Evolutionary conservation across 768 basidiomycete genomes (phyloP), one percentile per base, ranked within the genome.

Genomic region (Lentinula guzmanii): DNA sequence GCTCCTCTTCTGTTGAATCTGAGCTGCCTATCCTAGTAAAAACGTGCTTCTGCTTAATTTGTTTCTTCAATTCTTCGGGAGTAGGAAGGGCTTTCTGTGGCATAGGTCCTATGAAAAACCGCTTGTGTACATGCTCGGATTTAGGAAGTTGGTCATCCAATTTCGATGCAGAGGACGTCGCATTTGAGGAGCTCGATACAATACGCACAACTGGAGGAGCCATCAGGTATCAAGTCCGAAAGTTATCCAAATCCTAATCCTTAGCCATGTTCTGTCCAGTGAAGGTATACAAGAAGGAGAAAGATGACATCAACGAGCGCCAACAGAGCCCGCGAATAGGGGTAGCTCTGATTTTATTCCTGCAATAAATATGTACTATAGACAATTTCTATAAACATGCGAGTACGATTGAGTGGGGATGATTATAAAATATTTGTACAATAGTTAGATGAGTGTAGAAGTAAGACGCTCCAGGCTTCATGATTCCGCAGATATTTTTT

Each of bases 91-190:
- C 76, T 60, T 79, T 82, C 67, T 87, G 85, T 11, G 90, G 90
- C 77, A 92, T 79, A 3, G 91, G 88, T 0, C 91, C 91, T 48
- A 93, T 77, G 72, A 92, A 92, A 57, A 87, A 70, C 34, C 91
- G 81, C 59, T 77, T 77, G 62, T 75, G 75, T 33, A 66, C 70
- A 70, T 80, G 76, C 11, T 56, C 52, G 33, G 52, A 54, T 35
- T 43, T 28, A 33, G 34, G 50, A 43, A 16, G 4, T 21, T 53
- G 41, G 11, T 63, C 52, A 21, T 59, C 58, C 34, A 59, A 24
- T 8, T 63, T 56, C 15, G 52, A 59, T 5, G 63, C 43, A 18
- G 60, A 61, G 31, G 52, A 33, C 28, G 52, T 37, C n/a, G 53
- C 53, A 15, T 13, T 42, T 1, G 58, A 50, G 5, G 58, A 48